Base-by-base conservation (phyloP, 352 stramenopile species). In the Phytophthora chlamydospora region DNA sequence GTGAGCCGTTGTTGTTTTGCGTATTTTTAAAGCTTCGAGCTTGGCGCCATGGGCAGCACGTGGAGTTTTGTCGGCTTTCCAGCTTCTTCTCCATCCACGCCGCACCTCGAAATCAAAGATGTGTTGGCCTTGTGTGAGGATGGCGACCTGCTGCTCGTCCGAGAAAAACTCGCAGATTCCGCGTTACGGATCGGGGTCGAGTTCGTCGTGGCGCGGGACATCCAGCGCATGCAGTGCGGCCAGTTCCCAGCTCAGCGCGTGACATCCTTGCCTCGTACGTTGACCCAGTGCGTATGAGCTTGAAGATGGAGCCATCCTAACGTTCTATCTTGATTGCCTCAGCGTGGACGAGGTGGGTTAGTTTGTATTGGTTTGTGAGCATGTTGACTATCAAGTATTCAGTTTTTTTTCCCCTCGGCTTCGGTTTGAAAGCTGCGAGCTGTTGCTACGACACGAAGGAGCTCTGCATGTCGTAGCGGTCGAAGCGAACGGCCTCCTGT, bases 121-220 rank as follows among this genome's bases (percentile, higher is more conserved):
- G 74, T 74, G 33, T 50, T 86, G 38, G 76, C 75, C 19, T 56
- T 87, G 24, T 80, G 77, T 60, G 77, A 89, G 46, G 71, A 74
- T 48, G 77, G 80, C 14, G 80, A 89, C 35, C 24, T 89, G 50
- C 59, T 89, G 34, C 70, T 89, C n/a, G 47, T 67, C 17, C 75
- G 80, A 5, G 80, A 87, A 41, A 58, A 73, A 24, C 58, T 85
- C 27, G 44, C 63, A 7, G 57, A 85, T 36, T 48, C 57, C 9
- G 13, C 51, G 27, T 42, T 85, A 29, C 70, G 62, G 13, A 57
- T 89, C 5, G 51, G 66, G 14, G 63, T 87, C 12, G 73, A 84
- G 17, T 63, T 66, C n/a, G 36, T 58, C 19, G 71, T 85, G 12
- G 80, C 77, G 43, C 62, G 65, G 4, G 73, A 85, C 50, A 81